Percentiles rank a stretch among this genome's conserved stretches.
Conservation (phyloP, 2,329 filamentous ascomycete species). For the Ustulina deusta region DNA sequence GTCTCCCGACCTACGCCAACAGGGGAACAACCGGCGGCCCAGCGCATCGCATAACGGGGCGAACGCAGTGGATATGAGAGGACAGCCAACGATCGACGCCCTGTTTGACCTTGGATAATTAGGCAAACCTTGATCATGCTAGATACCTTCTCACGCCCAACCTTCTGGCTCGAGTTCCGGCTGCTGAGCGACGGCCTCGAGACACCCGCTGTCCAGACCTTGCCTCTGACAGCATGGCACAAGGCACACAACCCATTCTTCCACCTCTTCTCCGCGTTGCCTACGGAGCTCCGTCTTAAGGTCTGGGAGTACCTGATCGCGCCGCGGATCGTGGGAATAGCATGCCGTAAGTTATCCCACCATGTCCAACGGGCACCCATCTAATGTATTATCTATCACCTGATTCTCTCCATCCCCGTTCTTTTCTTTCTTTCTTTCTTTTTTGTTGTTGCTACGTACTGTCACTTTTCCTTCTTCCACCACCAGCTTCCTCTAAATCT, state of each 20-base stretch:
- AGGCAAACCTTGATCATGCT: constrained; percentile 7
- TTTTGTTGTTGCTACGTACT: neutral
- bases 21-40: neutral
- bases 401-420: neutral
- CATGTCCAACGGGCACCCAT: constrained; percentile 3
- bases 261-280: constrained; percentile 56
- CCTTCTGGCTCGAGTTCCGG: constrained; percentile 61
- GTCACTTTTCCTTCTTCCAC: neutral
- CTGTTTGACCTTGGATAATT: neutral
- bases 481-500: neutral
- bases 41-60: neutral
- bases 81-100: neutral
- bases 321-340: constrained; percentile 59
- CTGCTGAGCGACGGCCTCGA: constrained; percentile 58
- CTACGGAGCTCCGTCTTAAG: constrained; percentile 61
- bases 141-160: constrained; percentile 20
- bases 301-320: constrained; percentile 60
- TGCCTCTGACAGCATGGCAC: constrained; percentile 37
- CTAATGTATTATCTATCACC: neutral
- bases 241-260: constrained; percentile 40
- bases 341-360: constrained; percentile 54
- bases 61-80: neutral
- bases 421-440: neutral
- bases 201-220: constrained; percentile 29
- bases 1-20: neutral